A percentile compares a stretch with the other conserved stretches of the same genome.
phyloP scores from a whole-genome alignment of 345 rosid genomes.

The Salix purpurea region DNA sequence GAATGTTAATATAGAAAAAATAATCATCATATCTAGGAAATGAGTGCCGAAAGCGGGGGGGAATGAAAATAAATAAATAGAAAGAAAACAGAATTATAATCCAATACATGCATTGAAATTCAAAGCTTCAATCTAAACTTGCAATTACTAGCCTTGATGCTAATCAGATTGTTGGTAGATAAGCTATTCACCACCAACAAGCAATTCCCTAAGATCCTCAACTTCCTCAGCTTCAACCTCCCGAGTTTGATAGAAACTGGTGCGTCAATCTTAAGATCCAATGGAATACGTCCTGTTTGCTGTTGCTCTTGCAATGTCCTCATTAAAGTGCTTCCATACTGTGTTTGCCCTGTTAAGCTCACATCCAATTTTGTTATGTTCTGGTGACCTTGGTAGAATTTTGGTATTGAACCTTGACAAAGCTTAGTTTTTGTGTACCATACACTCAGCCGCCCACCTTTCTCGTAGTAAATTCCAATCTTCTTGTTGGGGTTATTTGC shows the following conservation, averaged over 20 bases:
- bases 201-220: slow-evolving; percentile 61
- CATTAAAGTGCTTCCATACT: slow-evolving; percentile 60
- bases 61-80: not conserved
- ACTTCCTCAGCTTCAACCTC: slow-evolving; percentile 59
- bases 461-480: slow-evolving; percentile 74
- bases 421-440: slow-evolving; percentile 63
- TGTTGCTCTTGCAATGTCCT: slow-evolving; percentile 76
- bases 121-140: slow-evolving; percentile 52
- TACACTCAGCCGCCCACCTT: slow-evolving; percentile 59
- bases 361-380: slow-evolving; percentile 67
- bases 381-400: slow-evolving; percentile 74
- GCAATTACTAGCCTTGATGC: slow-evolving; percentile 73
- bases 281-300: slow-evolving; percentile 72
- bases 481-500: slow-evolving; percentile 79
- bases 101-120: not conserved
- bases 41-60: not conserved
- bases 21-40: not conserved
- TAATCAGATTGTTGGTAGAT: slow-evolving; percentile 47
- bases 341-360: slow-evolving; percentile 47
- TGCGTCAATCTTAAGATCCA: slow-evolving; percentile 64
- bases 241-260: slow-evolving; percentile 70
- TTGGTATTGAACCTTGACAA: slow-evolving; percentile 68
- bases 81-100: not conserved
- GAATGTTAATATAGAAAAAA: not conserved
- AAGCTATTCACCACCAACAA: slow-evolving; percentile 69